Evolutionary conservation across 2,329 filamentous ascomycete genomes (phyloP), one percentile per base, ranked within the genome.

Genomic region (Xylaria arbuscula): DNA sequence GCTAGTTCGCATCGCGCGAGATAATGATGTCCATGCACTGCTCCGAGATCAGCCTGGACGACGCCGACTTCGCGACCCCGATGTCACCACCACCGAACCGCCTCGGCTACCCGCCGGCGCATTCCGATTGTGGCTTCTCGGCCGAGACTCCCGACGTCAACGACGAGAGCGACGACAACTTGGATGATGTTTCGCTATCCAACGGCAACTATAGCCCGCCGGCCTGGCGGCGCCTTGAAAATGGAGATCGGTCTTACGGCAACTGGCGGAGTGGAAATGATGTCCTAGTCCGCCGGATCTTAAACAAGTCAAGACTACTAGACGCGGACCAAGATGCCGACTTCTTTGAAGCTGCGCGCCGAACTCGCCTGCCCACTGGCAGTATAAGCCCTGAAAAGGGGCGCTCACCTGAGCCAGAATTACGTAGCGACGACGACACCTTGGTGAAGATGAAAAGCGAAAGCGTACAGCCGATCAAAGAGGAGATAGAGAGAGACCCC

Each of bases 231-330:
- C 86, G 86, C 72, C 85, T 88, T 79, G 84, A 83, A 81, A 88
- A 88, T 83, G 87, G 86, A 74, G 83, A 84, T 72, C 83, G 84
- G 76, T 87, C 83, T 78, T 86, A 82, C 75, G 86, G 86, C 71
- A 89, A 90, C 77, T 90, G 90, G 85, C 85, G 86, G 73, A 80
- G 82, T 70, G 81, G 84, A 68, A 86, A 89, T 74, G 86, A 89
- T 73, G 80, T 84, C 10, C 81, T 87, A 50, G 85, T 83, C 67
- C 79, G 83, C 69, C 79, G 83, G 45, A 81, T 83, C 62, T 81
- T 86, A 28, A 72, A 72, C 17, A 73, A 68, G 53, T 63, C 68
- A 32, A 69, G 63, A 48, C 63, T 65, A 34, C 47, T 67, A 13
- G 69, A 59, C 6, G 78, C 61, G 76, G 74, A 45, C 74, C 79